Conservation (phyloP, 352 stramenopile genomes). For the Pythium chondricola region DNA sequence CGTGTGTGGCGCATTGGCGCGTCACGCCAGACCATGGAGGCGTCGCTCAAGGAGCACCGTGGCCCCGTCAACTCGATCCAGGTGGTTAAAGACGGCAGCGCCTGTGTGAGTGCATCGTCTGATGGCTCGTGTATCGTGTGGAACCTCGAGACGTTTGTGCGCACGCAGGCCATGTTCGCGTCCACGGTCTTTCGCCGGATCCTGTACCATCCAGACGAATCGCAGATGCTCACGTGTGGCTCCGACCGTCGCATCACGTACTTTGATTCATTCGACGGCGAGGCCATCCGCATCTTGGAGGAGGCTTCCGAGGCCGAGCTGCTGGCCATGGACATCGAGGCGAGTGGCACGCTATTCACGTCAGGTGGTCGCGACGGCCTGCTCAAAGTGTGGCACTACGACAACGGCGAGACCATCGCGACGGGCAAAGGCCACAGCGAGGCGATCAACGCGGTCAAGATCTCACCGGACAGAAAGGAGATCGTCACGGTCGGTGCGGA, state of each 20-base stretch:
- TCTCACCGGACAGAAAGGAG: slow-evolving; percentile 89
- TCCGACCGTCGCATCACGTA: slow-evolving; percentile 95
- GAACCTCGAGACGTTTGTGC: slow-evolving; percentile 91
- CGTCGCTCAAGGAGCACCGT: slow-evolving; percentile 94
- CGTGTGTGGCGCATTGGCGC: slow-evolving; percentile 91
- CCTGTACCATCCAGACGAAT: slow-evolving; percentile 95
- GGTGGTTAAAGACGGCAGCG: slow-evolving; percentile 62
- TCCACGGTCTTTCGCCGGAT: slow-evolving; percentile 93
- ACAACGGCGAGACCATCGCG: slow-evolving; percentile 89
- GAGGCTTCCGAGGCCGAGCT: slow-evolving; percentile 88
- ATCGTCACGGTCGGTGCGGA: slow-evolving; percentile 93
- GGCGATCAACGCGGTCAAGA: slow-evolving; percentile 89
- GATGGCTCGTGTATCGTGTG: slow-evolving; percentile 94
- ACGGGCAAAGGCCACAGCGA: slow-evolving; percentile 92
- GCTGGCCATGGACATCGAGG: slow-evolving; percentile 91
- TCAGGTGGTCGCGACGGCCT: slow-evolving; percentile 87
- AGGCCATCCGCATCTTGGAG: slow-evolving; percentile 92
- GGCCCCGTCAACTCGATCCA: slow-evolving; percentile 90
- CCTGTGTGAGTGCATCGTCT: slow-evolving; percentile 71
- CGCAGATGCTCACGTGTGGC: slow-evolving; percentile 93
- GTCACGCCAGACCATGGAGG: slow-evolving; percentile 92
- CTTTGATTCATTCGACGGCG: slow-evolving; percentile 94
- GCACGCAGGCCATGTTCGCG: slow-evolving; percentile 94
- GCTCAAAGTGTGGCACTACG: slow-evolving; percentile 96
- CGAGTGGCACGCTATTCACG: slow-evolving; percentile 86